phyloP scores from a whole-genome alignment of 345 rosid species.

The Adansonia digitata region DNA sequence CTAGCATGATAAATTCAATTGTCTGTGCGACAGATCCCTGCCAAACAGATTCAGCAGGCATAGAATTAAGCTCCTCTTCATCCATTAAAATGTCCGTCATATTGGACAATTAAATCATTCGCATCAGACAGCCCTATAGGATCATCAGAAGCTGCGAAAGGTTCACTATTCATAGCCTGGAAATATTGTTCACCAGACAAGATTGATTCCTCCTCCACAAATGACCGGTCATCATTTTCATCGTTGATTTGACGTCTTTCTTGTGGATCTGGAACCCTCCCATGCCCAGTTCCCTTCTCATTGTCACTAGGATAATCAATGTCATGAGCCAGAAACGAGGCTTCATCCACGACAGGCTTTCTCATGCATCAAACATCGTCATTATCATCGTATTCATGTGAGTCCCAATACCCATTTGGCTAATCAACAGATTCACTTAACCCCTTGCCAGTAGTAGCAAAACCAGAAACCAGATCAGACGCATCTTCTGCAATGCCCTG shows the following conservation, averaged over 20 bases:
- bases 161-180: conserved; percentile 58
- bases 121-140: conserved; percentile 63
- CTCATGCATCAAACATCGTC: conserved; percentile 96
- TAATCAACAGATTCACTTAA: conserved; percentile 87
- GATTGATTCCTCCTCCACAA: conserved; percentile 91
- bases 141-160: conserved; percentile 64
- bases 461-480: conserved; percentile 95
- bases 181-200: conserved; percentile 80
- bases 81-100: conserved; percentile 87
- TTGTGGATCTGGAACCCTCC: conserved; percentile 75
- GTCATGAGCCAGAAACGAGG: conserved; percentile 99
- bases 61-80: conserved; percentile 70
- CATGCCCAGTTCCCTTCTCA: conserved; percentile 81
- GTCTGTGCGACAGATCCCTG: conserved; percentile 93
- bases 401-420: conserved; percentile 96
- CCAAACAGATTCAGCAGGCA: conserved; percentile 90
- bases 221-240: conserved; percentile 90
- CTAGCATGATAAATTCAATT: conserved; percentile 59
- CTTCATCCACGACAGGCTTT: conserved; percentile 95
- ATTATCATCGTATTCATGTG: conserved; percentile 95
- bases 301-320: conserved; percentile 98
- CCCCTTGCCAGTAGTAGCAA: conserved; percentile 97
- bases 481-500: conserved; percentile 96
- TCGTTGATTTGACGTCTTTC: conserved; percentile 73
- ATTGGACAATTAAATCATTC: conserved; percentile 60